A percentile compares a stretch with the other conserved stretches of the same genome.
These are phyloP conservation scores for Pseudocercospora eumusae DNA, from an alignment of 2,329 filamentous ascomycete species.

Conservation along the genomic window DNA sequence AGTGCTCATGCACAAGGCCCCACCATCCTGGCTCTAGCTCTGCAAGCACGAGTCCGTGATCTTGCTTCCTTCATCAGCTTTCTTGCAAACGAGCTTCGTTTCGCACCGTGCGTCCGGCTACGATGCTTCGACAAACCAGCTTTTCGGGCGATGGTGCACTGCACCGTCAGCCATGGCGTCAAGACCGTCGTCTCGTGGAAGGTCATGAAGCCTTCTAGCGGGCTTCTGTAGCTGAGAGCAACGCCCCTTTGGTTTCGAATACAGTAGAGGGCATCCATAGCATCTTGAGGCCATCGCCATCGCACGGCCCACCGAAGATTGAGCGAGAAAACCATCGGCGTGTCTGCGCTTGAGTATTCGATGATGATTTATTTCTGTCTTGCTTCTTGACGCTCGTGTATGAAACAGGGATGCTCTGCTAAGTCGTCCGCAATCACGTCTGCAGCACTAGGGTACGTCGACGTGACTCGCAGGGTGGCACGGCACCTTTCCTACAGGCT, in stretches of 20 bases:
- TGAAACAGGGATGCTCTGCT: constrained; percentile 20
- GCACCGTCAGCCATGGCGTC: constrained; percentile 20
- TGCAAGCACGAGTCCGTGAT: constrained; percentile 16
- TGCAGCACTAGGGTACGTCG: constrained; percentile 16
- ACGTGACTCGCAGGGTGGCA: constrained; percentile 21
- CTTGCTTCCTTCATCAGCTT: constrained; percentile 8
- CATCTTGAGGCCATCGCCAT: constrained; percentile 10
- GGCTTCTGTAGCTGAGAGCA: constrained; percentile 19
- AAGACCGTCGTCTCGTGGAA: constrained; percentile 22
- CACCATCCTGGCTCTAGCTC: constrained; percentile 8
- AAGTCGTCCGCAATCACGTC: constrained; percentile 18
- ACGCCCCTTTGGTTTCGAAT: constrained; percentile 15
- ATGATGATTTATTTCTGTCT: not conserved
- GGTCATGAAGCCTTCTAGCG: constrained; percentile 19
- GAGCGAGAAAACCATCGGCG: not conserved
- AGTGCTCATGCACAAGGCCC: constrained; percentile 8
- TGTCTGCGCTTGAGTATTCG: not conserved
- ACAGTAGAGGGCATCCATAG: constrained; percentile 12
- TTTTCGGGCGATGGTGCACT: constrained; percentile 8
- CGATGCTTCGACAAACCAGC: constrained; percentile 12
- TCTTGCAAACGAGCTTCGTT: constrained; percentile 9
- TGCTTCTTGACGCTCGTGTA: not conserved
- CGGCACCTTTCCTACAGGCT: constrained; percentile 1
- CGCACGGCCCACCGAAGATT: not conserved
- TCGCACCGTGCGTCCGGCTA: constrained; percentile 16